phyloP scores from a whole-genome alignment of 176 grass and related monocot genomes.

The Eragrostis curvula region DNA sequence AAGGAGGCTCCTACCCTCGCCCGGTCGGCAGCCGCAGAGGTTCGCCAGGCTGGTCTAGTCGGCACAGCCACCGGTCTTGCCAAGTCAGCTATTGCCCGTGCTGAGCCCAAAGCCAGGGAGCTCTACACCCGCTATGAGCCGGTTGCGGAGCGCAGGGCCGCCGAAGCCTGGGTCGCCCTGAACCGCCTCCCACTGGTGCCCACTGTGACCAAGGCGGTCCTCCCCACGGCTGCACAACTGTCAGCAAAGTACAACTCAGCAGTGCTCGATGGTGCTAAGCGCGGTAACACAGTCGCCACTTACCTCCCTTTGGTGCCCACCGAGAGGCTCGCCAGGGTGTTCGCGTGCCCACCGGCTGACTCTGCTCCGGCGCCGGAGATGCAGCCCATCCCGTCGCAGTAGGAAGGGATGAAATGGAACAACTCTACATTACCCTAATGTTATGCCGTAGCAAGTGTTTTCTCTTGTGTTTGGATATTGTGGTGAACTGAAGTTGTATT shows the following conservation, averaged over 20 bases:
- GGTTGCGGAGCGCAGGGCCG: conserved; percentile 63
- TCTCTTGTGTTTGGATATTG: not conserved
- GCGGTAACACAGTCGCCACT: conserved; percentile 62
- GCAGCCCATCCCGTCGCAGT: conserved; percentile 66
- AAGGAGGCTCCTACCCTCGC: conserved; percentile 67
- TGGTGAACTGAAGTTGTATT: not conserved
- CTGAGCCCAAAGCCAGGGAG: conserved; percentile 61
- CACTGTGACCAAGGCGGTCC: conserved; percentile 61
- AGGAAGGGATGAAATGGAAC: not conserved
- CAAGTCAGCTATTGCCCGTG: conserved; percentile 52
- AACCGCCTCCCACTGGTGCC: conserved; percentile 86
- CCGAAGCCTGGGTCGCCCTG: conserved; percentile 70
- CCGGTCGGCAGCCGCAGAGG: conserved; percentile 61
- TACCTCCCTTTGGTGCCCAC: conserved; percentile 89
- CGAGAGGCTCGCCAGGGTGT: conserved; percentile 65
- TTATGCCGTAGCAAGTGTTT: not conserved
- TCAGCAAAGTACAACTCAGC: conserved; percentile 75
- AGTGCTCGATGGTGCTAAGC: conserved; percentile 56
- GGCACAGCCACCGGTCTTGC: conserved; percentile 66
- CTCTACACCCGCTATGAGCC: conserved; percentile 85
- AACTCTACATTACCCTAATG: not conserved
- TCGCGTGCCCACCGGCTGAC: conserved; percentile 16
- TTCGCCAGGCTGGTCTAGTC: conserved; percentile 66
- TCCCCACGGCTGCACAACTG: conserved; percentile 69
- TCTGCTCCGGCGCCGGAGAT: conserved; percentile 41